A percentile compares a stretch with the other conserved stretches of the same genome.
Evolutionary conservation across 2,329 filamentous ascomycete species (phyloP).

Genomic region (Cylindrodendrum hubeiense): DNA sequence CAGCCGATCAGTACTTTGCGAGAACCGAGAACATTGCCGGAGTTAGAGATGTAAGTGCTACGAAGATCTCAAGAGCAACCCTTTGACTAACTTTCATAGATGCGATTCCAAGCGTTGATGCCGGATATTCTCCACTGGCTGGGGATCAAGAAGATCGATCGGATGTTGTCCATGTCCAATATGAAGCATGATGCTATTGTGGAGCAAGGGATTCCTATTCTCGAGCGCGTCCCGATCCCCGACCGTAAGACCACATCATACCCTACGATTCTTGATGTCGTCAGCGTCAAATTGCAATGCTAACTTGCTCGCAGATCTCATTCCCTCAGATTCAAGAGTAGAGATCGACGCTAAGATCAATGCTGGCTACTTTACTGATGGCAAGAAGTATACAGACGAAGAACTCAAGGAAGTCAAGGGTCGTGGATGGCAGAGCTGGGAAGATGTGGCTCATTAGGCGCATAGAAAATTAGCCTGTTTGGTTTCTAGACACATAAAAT

Average conservation of each 20-base stretch:
- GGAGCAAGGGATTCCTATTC: constrained; percentile 87
- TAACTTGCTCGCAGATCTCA: constrained; percentile 72
- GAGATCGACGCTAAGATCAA: constrained; percentile 99
- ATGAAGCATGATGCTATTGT: constrained; percentile 95
- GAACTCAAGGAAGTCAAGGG: constrained; percentile 90
- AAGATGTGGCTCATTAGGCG: constrained; percentile 30
- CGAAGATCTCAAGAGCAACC: constrained; percentile 78
- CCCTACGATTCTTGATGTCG: neutral
- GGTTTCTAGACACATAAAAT: neutral
- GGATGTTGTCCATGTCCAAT: constrained; percentile 94
- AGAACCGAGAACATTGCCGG: constrained; percentile 97
- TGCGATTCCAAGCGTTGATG: constrained; percentile 99
- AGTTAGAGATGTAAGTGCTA: constrained; percentile 77
- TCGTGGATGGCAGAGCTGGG: constrained; percentile 75
- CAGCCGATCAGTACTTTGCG: constrained; percentile 93
- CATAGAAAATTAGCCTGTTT: constrained; percentile 36
- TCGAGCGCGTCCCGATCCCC: constrained; percentile 90
- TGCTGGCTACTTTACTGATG: constrained; percentile 72
- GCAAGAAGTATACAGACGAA: constrained; percentile 69
- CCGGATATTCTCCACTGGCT: constrained; percentile 98
- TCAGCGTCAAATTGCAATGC: neutral
- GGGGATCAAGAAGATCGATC: constrained; percentile 97
- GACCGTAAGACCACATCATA: constrained; percentile 57
- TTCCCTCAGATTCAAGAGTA: constrained; percentile 94
- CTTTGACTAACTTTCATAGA: constrained; percentile 51